These are phyloP conservation scores for Selaginella tamariscina DNA, from an alignment of 75 land plant genomes.

Conservation along the genomic window DNA sequence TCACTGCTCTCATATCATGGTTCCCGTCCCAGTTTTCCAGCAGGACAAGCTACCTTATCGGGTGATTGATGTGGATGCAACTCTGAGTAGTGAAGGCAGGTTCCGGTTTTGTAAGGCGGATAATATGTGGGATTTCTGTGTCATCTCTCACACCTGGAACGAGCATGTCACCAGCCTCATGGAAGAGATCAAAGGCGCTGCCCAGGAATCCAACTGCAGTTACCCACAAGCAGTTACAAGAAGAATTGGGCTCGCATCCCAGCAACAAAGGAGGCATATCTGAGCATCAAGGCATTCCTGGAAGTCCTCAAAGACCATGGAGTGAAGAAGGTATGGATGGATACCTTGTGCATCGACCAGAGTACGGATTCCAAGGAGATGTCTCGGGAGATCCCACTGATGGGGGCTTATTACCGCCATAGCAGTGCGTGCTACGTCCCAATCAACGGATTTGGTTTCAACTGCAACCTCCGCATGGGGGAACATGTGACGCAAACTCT, in stretches of 20 bases:
- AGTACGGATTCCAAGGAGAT: neutral
- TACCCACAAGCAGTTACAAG: constrained; percentile 2
- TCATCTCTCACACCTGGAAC: constrained; percentile 9
- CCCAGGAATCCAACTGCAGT: neutral
- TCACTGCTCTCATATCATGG: no score
- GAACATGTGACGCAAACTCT: neutral
- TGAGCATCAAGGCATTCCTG: neutral
- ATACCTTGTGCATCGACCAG: constrained; percentile 7
- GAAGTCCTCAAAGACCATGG: neutral
- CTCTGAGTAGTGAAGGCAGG: neutral
- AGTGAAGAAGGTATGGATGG: constrained; percentile 6
- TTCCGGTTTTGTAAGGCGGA: neutral
- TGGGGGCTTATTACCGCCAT: constrained; percentile 2
- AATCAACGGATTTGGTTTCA: constrained; percentile 1
- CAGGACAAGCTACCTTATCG: no score
- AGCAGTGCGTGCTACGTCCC: neutral
- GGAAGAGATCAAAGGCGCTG: constrained; percentile 3
- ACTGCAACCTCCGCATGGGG: neutral
- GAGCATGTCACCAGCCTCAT: neutral
- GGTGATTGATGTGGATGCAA: constrained; percentile 9
- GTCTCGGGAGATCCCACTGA: neutral
- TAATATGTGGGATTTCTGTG: neutral
- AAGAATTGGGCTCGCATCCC: neutral
- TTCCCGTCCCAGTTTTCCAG: no score
- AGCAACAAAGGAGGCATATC: constrained; percentile 1